phyloP scores from a whole-genome alignment of 495 filamentous ascomycete species.

The Barbatosphaeria neglecta region DNA sequence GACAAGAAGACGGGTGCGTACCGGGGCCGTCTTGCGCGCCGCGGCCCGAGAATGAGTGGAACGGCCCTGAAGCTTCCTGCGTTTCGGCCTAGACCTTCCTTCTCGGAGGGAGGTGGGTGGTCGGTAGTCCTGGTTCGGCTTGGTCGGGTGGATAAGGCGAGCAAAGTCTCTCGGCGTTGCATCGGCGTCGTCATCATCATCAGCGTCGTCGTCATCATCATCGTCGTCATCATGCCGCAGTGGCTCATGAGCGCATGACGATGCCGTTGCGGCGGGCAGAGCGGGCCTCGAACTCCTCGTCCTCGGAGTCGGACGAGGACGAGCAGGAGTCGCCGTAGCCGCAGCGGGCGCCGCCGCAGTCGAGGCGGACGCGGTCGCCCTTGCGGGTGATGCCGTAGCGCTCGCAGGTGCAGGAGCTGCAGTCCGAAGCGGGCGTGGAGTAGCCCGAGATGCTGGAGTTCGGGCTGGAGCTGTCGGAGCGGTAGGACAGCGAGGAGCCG shows the following conservation, averaged over 20 bases:
- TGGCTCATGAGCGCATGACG: constrained; percentile 46
- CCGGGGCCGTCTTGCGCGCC: background rate
- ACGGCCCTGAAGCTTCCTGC: constrained; percentile 13
- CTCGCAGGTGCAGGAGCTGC: constrained; percentile 67
- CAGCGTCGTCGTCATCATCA: no score
- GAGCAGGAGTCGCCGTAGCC: constrained; percentile 59
- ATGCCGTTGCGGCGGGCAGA: constrained; percentile 64
- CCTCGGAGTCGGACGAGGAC: constrained; percentile 30
- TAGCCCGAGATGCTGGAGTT: constrained; percentile 64
- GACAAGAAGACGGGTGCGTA: no score
- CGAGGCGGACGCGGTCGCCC: constrained; percentile 84
- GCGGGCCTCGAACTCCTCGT: constrained; percentile 50
- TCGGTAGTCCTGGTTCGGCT: constrained; percentile 17
- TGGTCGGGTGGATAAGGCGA: constrained; percentile 14
- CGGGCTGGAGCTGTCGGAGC: constrained; percentile 62
- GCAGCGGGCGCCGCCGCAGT: constrained; percentile 81
- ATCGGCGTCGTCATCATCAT: no score
- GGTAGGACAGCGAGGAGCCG: constrained; percentile 64
- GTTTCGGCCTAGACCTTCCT: constrained; percentile 14
- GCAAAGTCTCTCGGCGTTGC: no score
- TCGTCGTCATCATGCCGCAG: constrained; percentile 4
- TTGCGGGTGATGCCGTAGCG: constrained; percentile 92
- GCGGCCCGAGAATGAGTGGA: constrained; percentile 16
- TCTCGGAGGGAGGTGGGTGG: no score
- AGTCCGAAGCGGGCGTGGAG: constrained; percentile 43